Base-by-base conservation (phyloP, 1,284 basidiomycete species). In the Cystodermella granulosa region DNA sequence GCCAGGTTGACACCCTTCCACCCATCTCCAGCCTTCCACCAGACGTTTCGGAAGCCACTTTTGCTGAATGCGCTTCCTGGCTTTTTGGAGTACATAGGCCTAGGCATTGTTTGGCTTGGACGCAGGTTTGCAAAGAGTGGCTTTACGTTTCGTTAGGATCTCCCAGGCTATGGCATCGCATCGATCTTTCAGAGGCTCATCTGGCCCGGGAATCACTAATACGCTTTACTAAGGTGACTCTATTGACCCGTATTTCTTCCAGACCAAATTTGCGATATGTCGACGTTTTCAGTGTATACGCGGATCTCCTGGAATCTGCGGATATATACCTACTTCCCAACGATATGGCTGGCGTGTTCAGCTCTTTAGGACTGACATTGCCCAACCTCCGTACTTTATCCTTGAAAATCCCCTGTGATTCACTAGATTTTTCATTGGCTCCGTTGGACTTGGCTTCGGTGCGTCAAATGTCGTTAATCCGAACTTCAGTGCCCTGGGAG, bases 41-140 rank as follows among this genome's bases (percentile, higher is more conserved):
- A 0, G 69, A 72, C 52, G 57, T 70, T 45, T 55, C 70, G 17
- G 66, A 68, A 55, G 43, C 59, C 18, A 61, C 70, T 35, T 72
- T 72, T 47, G 23, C 36, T 24, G 52, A 65, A 24, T 70, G 67
- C 48, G 57, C 65, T 5, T 59, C 63, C 3, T 66, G 66, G 63
- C 52, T 68, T 14, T 65, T 65, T 40, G 47, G 45, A 24, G 47
- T 47, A 20, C 55, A 53, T 15, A 61, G 59, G 42, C 56, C 61
- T 5, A 51, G 49, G 41, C 53, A 63, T 39, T 57, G 54, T 16
- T 56, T 71, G 3, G 63, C 66, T 3, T 69, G 65, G 65, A 64
- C 64, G 4, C 64, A 69, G 45, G 68, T 68, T n/a, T 69, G 66
- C 49, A 55, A 58, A 7, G 47, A 43, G 17, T 71, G 69, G 69